Evolutionary conservation across 2,329 filamentous ascomycete species (phyloP), one percentile per base, ranked within the genome.

Genomic region (Claviceps paspali): DNA sequence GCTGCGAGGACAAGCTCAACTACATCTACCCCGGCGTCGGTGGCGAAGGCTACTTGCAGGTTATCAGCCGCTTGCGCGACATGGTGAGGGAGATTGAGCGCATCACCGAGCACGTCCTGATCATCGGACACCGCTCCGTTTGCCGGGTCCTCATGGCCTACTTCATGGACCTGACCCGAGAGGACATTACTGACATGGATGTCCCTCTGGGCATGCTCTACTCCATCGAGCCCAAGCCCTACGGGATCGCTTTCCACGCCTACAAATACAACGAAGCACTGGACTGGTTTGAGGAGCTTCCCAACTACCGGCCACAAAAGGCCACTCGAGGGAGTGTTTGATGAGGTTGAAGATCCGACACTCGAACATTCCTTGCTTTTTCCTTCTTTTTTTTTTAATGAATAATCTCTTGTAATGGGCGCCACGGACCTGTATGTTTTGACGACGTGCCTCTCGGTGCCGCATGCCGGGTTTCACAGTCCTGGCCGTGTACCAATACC

Each of bases 81-180:
- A 91, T 98, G 64, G 94, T 98, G 45, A 81, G 93, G 35, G 91
- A 98, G 63, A 79, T 95, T 42, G 91, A 98, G 66, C 81, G 91
- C 42, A 96, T 94, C 68, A 93, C 85, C 22, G 91, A 98, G 51
- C 88, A 96, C 57, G 79, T 93, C 38, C 67, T 96, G 42, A 79
- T 98, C 48, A 82, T 96, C 47, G 86, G 84, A 24, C 91, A 96
- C 57, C 83, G 91, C 23, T 92, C 85, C 3, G 81, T 96, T 28
- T 88, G 85, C 39, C 77, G 91, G 23, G 88, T 98, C 5, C 65
- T 98, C 42, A 79, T 98, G 59, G 87, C 88, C 1, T 98, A 98
- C 60, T 98, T 98, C 61, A 86, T 91, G 65, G 87, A 93, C 41
- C 67, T 96, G 37, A 86, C 82, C 35, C 71, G 87, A 26, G 79